Evolutionary conservation across 257 asterid genomes (phyloP).

Genomic region (Thymus mandschuricus): DNA sequence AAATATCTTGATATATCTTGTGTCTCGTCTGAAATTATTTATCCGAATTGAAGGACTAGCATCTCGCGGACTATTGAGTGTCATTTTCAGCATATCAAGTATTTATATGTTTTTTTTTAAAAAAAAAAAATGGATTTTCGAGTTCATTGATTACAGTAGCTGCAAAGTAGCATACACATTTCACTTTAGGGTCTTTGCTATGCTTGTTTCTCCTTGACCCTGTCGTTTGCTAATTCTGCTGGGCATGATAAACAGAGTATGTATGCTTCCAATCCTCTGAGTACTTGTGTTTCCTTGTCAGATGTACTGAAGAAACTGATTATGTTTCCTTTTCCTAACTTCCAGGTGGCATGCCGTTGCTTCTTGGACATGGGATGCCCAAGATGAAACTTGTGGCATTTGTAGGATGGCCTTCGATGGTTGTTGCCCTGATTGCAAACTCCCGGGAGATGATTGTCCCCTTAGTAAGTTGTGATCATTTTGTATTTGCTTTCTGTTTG

Average conservation of each 20-base stretch:
- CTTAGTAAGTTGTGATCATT: conserved; percentile 50
- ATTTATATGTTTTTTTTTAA: too few relatives aligned
- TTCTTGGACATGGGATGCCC: conserved; percentile 99
- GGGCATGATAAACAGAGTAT: conserved; percentile 62
- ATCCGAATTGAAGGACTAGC: not conserved
- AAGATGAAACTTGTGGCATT: conserved; percentile 93
- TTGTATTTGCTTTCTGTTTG: not conserved
- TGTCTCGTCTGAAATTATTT: too few relatives aligned
- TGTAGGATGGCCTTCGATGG: conserved; percentile 95
- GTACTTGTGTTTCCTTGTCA: not conserved
- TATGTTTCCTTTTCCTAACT: not conserved
- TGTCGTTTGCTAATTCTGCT: conserved; percentile 24
- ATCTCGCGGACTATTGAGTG: not conserved
- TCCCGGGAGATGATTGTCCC: conserved; percentile 92
- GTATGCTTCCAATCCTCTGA: conserved; percentile 48
- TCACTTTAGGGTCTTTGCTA: not conserved
- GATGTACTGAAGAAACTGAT: conserved; percentile 10
- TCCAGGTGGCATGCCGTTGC: conserved; percentile 89
- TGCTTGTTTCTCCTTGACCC: conserved; percentile 53
- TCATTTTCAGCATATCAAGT: not conserved
- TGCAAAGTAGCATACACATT: conserved; percentile 3
- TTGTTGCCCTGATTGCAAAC: conserved; percentile 89
- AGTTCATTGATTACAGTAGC: not conserved
- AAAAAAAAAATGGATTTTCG: not conserved
- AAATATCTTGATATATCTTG: not conserved